Conservation (phyloP, 768 basidiomycete species). For the Paxillus involutus region DNA sequence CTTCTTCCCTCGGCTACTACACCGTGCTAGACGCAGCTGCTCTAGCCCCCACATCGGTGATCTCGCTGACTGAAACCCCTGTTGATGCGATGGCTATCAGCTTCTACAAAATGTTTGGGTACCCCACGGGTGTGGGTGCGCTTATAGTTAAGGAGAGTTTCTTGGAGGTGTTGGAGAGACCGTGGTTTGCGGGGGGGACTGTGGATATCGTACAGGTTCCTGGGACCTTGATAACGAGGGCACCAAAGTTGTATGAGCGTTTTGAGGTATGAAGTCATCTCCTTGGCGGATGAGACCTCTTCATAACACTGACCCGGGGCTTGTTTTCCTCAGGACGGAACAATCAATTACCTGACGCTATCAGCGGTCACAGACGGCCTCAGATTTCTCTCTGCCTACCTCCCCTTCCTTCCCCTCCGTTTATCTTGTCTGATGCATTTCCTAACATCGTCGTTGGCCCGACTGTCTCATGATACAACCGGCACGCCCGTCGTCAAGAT, state of each 20-base stretch:
- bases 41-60: conserved; percentile 66
- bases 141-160: conserved; percentile 74
- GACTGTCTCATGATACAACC: conserved; percentile 60
- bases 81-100: conserved; percentile 84
- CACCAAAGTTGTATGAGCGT: conserved; percentile 61
- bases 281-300: background rate
- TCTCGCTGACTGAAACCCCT: conserved; percentile 63
- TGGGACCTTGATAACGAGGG: conserved; percentile 63
- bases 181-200: conserved; percentile 85
- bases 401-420: conserved; percentile 76
- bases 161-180: conserved; percentile 56
- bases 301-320: conserved; percentile 6
- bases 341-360: conserved; percentile 77
- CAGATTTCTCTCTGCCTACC: conserved; percentile 72
- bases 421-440: conserved; percentile 68
- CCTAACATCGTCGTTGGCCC: conserved; percentile 53
- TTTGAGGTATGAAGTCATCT: conserved; percentile 60
- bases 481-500: conserved; percentile 65
- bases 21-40: conserved; percentile 84
- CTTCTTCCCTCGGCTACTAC: conserved; percentile 66
- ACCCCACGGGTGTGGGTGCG: conserved; percentile 82
- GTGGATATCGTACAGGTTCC: conserved; percentile 85
- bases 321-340: conserved; percentile 62
- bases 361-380: conserved; percentile 80
- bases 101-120: conserved; percentile 92